A percentile compares a stretch with the other conserved stretches of the same genome.
These are phyloP conservation scores for Paecilomyces niveus DNA, from an alignment of 2,329 filamentous ascomycete genomes.

Conservation along the genomic window DNA sequence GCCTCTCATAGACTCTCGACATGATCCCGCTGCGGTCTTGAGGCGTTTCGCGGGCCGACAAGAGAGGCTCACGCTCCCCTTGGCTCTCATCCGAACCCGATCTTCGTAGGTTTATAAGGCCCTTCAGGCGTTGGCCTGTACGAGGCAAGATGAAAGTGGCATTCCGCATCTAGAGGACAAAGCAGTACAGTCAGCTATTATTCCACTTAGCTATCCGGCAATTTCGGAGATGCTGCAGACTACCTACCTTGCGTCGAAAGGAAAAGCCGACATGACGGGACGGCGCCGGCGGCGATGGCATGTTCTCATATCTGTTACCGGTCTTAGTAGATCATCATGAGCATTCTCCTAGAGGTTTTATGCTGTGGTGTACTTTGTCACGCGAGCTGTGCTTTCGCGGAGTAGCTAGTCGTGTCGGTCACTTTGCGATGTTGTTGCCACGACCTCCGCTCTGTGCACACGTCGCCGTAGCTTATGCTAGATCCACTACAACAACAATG, in stretches of 20 bases:
- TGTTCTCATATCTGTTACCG: slow-evolving; percentile 16
- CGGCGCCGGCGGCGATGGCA: slow-evolving; percentile 21
- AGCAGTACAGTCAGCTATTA: not conserved
- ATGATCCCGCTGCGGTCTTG: slow-evolving; percentile 8
- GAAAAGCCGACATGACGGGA: slow-evolving; percentile 21
- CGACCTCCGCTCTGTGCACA: not conserved
- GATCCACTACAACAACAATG: not conserved
- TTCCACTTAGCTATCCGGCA: not conserved
- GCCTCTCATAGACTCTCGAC: slow-evolving; percentile 13
- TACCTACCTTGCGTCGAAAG: slow-evolving; percentile 25
- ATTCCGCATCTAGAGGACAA: slow-evolving; percentile 57
- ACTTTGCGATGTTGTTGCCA: not conserved
- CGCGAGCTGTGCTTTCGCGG: not conserved
- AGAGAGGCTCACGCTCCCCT: slow-evolving; percentile 32
- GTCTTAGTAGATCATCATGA: not conserved
- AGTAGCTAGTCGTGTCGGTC: not conserved
- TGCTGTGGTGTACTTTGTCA: not conserved
- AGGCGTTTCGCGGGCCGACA: slow-evolving; percentile 14
- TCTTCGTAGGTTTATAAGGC: slow-evolving; percentile 67
- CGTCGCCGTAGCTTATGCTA: not conserved
- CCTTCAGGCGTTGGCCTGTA: slow-evolving; percentile 77
- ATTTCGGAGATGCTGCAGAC: not conserved
- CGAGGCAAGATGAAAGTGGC: slow-evolving; percentile 80
- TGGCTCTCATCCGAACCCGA: slow-evolving; percentile 35
- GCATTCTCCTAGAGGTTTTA: not conserved